These are phyloP conservation scores for Canariomyces notabilis DNA, from an alignment of 2,329 filamentous ascomycete species.

Conservation along the genomic window DNA sequence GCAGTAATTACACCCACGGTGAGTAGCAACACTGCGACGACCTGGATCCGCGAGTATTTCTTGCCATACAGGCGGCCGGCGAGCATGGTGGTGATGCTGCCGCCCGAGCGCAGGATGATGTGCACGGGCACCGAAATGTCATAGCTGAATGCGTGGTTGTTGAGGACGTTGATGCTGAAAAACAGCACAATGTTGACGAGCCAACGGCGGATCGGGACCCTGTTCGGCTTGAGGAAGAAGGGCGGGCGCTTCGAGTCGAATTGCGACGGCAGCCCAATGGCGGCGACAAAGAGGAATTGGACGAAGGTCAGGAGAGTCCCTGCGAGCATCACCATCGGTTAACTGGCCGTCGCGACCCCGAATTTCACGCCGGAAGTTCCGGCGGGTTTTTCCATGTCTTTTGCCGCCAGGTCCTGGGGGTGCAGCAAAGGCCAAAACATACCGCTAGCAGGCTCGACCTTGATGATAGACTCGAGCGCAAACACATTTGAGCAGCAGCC, in stretches of 20 bases:
- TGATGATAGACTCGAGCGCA: constrained; percentile 89
- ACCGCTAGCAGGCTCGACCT: constrained; percentile 85
- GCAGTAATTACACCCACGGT: constrained; percentile 83
- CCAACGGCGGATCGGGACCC: constrained; percentile 81
- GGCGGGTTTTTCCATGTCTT: too few species aligned
- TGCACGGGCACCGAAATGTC: constrained; percentile 94
- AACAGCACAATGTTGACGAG: constrained; percentile 84
- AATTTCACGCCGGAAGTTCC: too few species aligned
- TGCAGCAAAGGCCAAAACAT: constrained; percentile 28
- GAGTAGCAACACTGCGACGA: constrained; percentile 74
- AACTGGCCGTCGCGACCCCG: constrained; percentile 3
- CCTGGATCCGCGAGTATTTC: constrained; percentile 72
- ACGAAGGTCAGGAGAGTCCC: constrained; percentile 84
- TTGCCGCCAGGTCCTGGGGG: too few species aligned
- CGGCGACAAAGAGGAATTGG: constrained; percentile 77
- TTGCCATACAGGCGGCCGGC: constrained; percentile 87
- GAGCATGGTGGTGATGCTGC: constrained; percentile 90
- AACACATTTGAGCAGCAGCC: constrained; percentile 72
- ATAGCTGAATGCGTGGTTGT: constrained; percentile 97
- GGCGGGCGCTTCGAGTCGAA: constrained; percentile 63
- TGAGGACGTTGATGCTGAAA: constrained; percentile 89
- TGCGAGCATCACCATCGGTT: constrained; percentile 30
- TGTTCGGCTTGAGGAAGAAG: constrained; percentile 69
- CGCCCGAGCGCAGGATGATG: constrained; percentile 91
- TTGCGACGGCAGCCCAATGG: constrained; percentile 71